These are phyloP conservation scores for Flaveria brownii DNA, from an alignment of 129 eudicot species.

Conservation along the genomic window DNA sequence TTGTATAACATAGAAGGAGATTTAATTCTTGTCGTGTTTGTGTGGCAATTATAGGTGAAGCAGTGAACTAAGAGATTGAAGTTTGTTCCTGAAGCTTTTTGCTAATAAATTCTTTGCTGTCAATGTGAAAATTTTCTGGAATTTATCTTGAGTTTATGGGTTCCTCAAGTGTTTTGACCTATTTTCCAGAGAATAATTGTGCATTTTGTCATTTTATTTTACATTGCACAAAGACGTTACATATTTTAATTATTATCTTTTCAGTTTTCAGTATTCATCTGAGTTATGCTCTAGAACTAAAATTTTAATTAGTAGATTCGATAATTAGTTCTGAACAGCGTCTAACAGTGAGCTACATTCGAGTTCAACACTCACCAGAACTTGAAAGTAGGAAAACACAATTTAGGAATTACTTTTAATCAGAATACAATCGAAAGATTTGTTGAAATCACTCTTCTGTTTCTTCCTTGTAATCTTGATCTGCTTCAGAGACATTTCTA, in stretches of 20 bases:
- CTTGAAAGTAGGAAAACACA: slow-evolving; percentile 1
- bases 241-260: slow-evolving; percentile 23
- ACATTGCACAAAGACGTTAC: slow-evolving; percentile 12
- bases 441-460: slow-evolving; percentile 26
- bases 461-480: slow-evolving; percentile 42
- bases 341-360: slow-evolving; percentile 12
- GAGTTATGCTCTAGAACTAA: slow-evolving; percentile 2
- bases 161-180: slow-evolving; percentile 8
- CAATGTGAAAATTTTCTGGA: slow-evolving; percentile 15
- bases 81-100: slow-evolving; percentile 16
- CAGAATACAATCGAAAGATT: neutral
- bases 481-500: slow-evolving; percentile 12
- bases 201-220: slow-evolving; percentile 11
- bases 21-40: slow-evolving; percentile 6
- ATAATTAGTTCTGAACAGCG: slow-evolving; percentile 14
- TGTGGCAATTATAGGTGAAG: slow-evolving; percentile 50
- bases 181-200: slow-evolving; percentile 13
- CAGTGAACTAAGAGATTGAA: slow-evolving; percentile 33
- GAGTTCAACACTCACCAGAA: neutral
- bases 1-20: neutral
- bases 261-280: neutral
- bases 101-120: slow-evolving; percentile 36
- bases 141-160: slow-evolving; percentile 10
- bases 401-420: neutral
- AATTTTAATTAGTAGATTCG: slow-evolving; percentile 2